Percentiles rank a stretch among this genome's conserved stretches.
phyloP scores from a whole-genome alignment of 345 rosid species.

The Raphanus sativus region DNA sequence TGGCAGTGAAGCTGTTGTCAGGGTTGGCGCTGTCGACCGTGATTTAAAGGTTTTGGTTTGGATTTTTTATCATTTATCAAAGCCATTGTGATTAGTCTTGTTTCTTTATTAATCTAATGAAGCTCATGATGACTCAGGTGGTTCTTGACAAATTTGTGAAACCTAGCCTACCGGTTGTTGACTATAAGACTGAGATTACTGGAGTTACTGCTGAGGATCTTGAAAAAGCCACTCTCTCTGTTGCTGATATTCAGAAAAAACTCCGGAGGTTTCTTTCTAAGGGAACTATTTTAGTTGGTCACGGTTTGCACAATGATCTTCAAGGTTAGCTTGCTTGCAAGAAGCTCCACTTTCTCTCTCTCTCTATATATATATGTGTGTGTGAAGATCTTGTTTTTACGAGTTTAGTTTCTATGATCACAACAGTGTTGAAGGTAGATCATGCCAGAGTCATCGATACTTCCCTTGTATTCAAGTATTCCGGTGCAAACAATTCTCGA shows the following conservation, averaged over 20 bases:
- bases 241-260: slow-evolving; percentile 75
- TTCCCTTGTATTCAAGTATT: slow-evolving; percentile 60
- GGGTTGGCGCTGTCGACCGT: slow-evolving; percentile 71
- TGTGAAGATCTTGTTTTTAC: slow-evolving; percentile 1
- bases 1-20: slow-evolving; percentile 88
- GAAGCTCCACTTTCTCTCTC: background rate
- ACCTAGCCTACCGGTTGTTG: slow-evolving; percentile 60
- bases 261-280: slow-evolving; percentile 63
- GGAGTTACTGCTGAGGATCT: slow-evolving; percentile 73
- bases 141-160: slow-evolving; percentile 71
- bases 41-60: slow-evolving; percentile 38
- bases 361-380: background rate
- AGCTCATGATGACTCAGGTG: slow-evolving; percentile 53
- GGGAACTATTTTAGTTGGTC: slow-evolving; percentile 80
- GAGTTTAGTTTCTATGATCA: slow-evolving; percentile 14
- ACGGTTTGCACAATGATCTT: slow-evolving; percentile 76
- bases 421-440: slow-evolving; percentile 74
- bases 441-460: slow-evolving; percentile 90
- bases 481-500: slow-evolving; percentile 28
- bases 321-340: slow-evolving; percentile 53
- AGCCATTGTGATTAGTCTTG: background rate
- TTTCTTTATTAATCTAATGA: background rate
- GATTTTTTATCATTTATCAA: no score
- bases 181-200: slow-evolving; percentile 76
- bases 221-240: slow-evolving; percentile 57